A percentile compares a stretch with the other conserved stretches of the same genome.
phyloP scores from a whole-genome alignment of 106 monocot species.

The Dioscorea alata region DNA sequence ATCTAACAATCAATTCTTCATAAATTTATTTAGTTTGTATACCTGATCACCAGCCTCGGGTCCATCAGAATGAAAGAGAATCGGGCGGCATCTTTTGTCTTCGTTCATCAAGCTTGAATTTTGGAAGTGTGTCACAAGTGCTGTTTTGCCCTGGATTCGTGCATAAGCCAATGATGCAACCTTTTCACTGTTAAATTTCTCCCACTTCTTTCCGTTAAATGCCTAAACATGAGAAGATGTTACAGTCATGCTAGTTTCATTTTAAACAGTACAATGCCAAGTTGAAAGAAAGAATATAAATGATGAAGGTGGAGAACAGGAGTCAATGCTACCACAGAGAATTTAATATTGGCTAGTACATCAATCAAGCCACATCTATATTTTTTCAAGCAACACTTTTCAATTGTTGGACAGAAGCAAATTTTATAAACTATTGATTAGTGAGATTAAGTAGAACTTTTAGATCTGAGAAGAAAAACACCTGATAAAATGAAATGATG shows the following conservation, averaged over 20 bases:
- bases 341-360: too few relatives aligned
- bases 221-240: slow-evolving; percentile 18
- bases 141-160: slow-evolving; percentile 49
- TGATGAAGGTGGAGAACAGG: too few relatives aligned
- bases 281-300: too few relatives aligned
- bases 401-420: too few relatives aligned
- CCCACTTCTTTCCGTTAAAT: slow-evolving; percentile 58
- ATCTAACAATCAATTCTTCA: neutral
- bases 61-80: slow-evolving; percentile 42
- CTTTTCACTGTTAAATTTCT: slow-evolving; percentile 67
- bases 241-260: too few relatives aligned
- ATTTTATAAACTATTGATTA: too few relatives aligned
- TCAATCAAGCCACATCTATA: too few relatives aligned
- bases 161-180: slow-evolving; percentile 60
- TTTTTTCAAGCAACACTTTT: too few relatives aligned
- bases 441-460: too few relatives aligned
- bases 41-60: slow-evolving; percentile 39
- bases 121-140: slow-evolving; percentile 54
- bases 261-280: too few relatives aligned
- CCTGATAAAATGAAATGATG: slow-evolving; percentile 78
- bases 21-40: neutral
- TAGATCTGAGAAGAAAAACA: slow-evolving; percentile 1
- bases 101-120: slow-evolving; percentile 77
- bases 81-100: slow-evolving; percentile 54
- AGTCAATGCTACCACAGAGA: too few relatives aligned